Conservation (phyloP, 2,329 filamentous ascomycete genomes). For the Mycogone perniciosa region DNA sequence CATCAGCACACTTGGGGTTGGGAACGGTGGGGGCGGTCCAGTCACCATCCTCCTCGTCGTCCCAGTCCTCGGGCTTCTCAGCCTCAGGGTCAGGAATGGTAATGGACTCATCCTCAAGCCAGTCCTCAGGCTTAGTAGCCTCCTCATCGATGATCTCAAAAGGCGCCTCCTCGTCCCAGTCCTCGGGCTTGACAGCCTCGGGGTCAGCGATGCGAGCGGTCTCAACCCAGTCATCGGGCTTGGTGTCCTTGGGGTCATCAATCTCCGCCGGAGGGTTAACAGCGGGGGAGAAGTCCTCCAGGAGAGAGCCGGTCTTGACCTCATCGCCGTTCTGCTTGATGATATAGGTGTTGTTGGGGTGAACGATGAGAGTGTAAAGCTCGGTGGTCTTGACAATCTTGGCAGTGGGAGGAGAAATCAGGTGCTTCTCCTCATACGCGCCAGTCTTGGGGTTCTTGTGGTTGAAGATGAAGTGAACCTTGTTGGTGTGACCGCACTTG, state of each 20-base stretch:
- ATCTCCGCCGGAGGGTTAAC: slow-evolving; percentile 95
- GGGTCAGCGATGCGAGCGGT: slow-evolving; percentile 86
- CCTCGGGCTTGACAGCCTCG: slow-evolving; percentile 90
- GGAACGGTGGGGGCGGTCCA: slow-evolving; percentile 85
- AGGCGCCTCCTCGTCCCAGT: slow-evolving; percentile 98
- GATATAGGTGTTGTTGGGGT: slow-evolving; percentile 91
- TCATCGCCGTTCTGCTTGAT: slow-evolving; percentile 88
- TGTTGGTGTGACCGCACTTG: slow-evolving; percentile 99
- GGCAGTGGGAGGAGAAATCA: slow-evolving; percentile 74
- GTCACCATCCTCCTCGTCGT: slow-evolving; percentile 98
- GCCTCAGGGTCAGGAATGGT: slow-evolving; percentile 88
- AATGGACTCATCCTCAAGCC: slow-evolving; percentile 83
- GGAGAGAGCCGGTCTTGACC: slow-evolving; percentile 81
- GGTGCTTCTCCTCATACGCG: slow-evolving; percentile 99
- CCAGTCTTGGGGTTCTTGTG: slow-evolving; percentile 99
- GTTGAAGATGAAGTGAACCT: slow-evolving; percentile 98
- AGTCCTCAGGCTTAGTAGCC: slow-evolving; percentile 86
- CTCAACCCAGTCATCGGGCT: slow-evolving; percentile 95
- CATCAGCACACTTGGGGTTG: slow-evolving; percentile 94
- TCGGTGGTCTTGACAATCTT: slow-evolving; percentile 87
- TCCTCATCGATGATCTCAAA: slow-evolving; percentile 94
- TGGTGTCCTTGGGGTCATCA: slow-evolving; percentile 85
- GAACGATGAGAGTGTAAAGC: slow-evolving; percentile 94
- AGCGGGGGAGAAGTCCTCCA: slow-evolving; percentile 88
- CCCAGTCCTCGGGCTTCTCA: slow-evolving; percentile 97